Percentiles rank a stretch among this genome's conserved stretches.
Conservation (phyloP, 129 eudicot species). For the Tagetes erecta region DNA sequence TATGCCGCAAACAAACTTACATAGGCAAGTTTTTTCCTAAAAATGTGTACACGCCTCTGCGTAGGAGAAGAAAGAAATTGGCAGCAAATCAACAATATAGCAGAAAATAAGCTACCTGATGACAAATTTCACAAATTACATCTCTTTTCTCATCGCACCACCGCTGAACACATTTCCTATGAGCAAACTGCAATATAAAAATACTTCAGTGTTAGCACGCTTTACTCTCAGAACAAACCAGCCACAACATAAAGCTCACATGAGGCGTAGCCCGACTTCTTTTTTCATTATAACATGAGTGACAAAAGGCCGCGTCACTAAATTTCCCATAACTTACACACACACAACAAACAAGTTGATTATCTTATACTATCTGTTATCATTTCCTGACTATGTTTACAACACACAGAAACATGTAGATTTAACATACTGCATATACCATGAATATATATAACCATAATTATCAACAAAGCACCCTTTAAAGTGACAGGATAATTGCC, state of each 20-base stretch:
- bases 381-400: not conserved
- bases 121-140: conserved; percentile 81
- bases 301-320: not conserved
- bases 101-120: conserved; percentile 50
- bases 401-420: not conserved
- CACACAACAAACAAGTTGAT: not conserved
- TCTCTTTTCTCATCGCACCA: conserved; percentile 91
- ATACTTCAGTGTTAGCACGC: conserved; percentile 6
- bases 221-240: not conserved
- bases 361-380: not conserved
- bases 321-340: not conserved
- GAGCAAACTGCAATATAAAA: conserved; percentile 61
- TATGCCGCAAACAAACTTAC: too few relatives aligned
- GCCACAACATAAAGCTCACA: not conserved
- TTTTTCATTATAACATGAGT: not conserved
- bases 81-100: conserved; percentile 7
- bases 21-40: too few relatives aligned
- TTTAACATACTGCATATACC: not conserved
- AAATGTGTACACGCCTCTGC: too few relatives aligned
- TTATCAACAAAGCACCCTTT: conserved; percentile 14
- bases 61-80: not conserved
- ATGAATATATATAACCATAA: conserved; percentile 4
- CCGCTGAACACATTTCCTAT: conserved; percentile 80
- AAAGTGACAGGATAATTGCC: conserved; percentile 29
- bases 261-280: not conserved